Base-by-base conservation (phyloP, 176 grass and related monocot genomes). In the Canna indica region DNA sequence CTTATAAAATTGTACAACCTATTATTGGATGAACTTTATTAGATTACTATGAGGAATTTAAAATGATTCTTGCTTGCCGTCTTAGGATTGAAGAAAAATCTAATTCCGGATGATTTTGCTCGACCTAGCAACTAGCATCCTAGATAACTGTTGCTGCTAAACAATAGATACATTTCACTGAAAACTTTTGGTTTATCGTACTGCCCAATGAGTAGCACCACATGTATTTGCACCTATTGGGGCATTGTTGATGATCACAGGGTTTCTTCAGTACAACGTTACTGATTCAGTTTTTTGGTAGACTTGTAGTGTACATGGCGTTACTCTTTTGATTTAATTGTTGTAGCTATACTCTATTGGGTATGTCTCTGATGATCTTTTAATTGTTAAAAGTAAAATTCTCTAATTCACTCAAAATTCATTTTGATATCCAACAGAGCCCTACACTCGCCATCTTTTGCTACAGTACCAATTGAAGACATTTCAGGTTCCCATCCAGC, bases 401-500 rank as follows among this genome's bases (percentile, higher is more conserved):
- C 6, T 38, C 63, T 66, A 17, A 65, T 38, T 66, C 17, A 38
- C 24, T 66, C 24, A 39, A 66, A 38, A 52, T 79, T n/a, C n/a
- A n/a, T n/a, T n/a, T 85, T 30, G 12, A 57, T 47, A 56, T 31
- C 82, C 61, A 24, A 70, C 75, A 96, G 93, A 74, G 83, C 84
- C 56, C 36, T 96, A 61, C 93, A 96, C 67, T 82, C 93, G 59
- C 83, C 85, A 61, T 79, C 85, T 63, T 96, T 96, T 70, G 85
- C 88, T 38, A 91, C 88, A 42, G 60, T 91, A 13, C 70, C 83
- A 54, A 76, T 83, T n/a, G 77, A 96, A 7, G 83, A 81, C 42
- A 84, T 96, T 78, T 96, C 93, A 10, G 81, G 83, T 12, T 96
- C 88, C 32, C 78, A 64, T 60, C 92, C 93, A 0, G 88, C 81